Evolutionary conservation across 129 eudicot species (phyloP).

Genomic region (Deinandra increscens): DNA sequence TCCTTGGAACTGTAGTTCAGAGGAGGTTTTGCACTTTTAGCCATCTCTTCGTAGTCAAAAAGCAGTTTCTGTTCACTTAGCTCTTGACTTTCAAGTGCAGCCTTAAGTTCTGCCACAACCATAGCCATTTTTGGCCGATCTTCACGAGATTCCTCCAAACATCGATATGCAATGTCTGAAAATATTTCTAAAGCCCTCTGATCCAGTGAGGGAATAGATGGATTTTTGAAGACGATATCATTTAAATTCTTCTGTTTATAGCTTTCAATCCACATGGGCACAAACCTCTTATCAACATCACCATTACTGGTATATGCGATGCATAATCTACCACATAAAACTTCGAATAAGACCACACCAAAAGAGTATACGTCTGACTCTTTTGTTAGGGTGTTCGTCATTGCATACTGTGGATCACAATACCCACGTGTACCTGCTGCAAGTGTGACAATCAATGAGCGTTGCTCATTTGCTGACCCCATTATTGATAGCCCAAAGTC

Average conservation of each 20-base stretch:
- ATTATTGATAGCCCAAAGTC: conserved; percentile 18
- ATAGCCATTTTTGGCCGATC: neutral
- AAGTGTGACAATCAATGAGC: neutral
- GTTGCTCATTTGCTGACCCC: neutral
- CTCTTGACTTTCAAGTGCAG: conserved; percentile 8
- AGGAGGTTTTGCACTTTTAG: neutral
- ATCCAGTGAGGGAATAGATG: neutral
- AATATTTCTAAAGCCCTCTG: neutral
- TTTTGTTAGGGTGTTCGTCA: neutral
- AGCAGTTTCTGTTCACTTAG: neutral
- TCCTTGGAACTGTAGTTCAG: neutral
- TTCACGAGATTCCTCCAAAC: too few species aligned
- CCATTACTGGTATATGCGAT: neutral
- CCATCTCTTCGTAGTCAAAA: neutral
- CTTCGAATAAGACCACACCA: neutral
- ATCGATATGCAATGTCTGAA: conserved; percentile 18
- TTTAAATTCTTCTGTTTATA: neutral
- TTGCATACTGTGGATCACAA: neutral
- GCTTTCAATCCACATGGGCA: conserved; percentile 11
- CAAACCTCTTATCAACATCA: neutral
- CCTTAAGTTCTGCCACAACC: conserved; percentile 11
- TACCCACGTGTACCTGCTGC: conserved; percentile 20
- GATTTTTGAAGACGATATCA: conserved; percentile 4
- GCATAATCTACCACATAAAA: conserved; percentile 4
- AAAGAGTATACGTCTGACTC: conserved; percentile 6